A percentile compares a stretch with the other conserved stretches of the same genome.
phyloP scores from a whole-genome alignment of 2,329 filamentous ascomycete species.

The Thielaviopsis punctulata region DNA sequence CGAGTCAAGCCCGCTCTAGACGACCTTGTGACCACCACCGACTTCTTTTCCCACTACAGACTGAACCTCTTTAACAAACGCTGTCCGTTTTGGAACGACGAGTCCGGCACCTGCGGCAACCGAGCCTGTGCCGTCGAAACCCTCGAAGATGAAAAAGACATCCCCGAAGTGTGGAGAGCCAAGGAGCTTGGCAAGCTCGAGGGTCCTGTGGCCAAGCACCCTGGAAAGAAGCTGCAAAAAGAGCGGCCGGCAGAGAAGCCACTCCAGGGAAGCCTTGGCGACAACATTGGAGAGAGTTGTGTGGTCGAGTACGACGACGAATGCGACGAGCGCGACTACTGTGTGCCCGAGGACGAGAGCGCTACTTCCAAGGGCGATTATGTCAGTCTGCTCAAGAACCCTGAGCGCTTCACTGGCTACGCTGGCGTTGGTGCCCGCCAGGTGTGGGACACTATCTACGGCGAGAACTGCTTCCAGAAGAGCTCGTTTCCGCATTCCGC shows the following conservation, averaged over 20 bases:
- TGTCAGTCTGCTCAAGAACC: conserved; percentile 15
- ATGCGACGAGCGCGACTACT: conserved; percentile 93
- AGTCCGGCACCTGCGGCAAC: conserved; percentile 88
- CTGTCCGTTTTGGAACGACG: conserved; percentile 93
- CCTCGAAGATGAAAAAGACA: conserved; percentile 85
- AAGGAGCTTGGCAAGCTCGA: conserved; percentile 84
- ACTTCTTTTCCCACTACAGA: conserved; percentile 97
- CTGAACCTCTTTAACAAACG: conserved; percentile 86
- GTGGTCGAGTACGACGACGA: conserved; percentile 96
- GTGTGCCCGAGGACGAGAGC: conserved; percentile 86
- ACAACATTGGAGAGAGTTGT: conserved; percentile 82
- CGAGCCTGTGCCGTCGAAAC: conserved; percentile 93
- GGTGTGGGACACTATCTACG: conserved; percentile 93
- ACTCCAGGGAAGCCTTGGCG: conserved; percentile 66
- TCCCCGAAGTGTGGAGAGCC: conserved; percentile 79
- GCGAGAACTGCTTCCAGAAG: conserved; percentile 85
- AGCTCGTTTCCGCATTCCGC: conserved; percentile 45
- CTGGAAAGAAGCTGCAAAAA: conserved; percentile 54
- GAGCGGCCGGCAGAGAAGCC: conserved; percentile 51
- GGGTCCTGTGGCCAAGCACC: conserved; percentile 80
- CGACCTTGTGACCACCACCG: conserved; percentile 69
- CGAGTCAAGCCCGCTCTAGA: conserved; percentile 60
- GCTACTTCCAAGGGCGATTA: conserved; percentile 74
- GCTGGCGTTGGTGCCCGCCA: conserved; percentile 67
- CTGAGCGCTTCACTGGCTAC: conserved; percentile 69